Evolutionary conservation across 108 stramenopile species (phyloP), one percentile per base, ranked within the genome.

Genomic region (Parmales sp.): DNA sequence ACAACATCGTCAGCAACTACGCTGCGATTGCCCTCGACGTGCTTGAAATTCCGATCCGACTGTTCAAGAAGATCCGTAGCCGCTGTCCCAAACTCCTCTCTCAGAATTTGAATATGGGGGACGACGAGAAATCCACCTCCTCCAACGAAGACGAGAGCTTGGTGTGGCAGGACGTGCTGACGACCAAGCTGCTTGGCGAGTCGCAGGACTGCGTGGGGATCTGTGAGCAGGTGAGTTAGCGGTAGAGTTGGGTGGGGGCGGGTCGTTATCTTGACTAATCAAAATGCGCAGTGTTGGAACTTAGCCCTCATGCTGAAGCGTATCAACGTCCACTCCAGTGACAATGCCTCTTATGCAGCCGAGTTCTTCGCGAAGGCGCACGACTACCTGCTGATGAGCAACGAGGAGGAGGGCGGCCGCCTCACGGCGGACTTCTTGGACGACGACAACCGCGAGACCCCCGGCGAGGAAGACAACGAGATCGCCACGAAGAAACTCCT

Each of bases 361-460:
- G 63, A 75, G 67, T 41, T 76, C 13, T 81, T 77, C 41, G 77
- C 80, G 19, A 77, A 51, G 8, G 75, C 70, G 11, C 80, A 81
- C 65, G 80, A 81, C 51, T 78, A 78, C 38, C 51, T 64, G 26
- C 69, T 81, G 54, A 39, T 78, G 60, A 75, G 76, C 25, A 74
- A 81, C 28, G 80, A 81, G 63, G 80, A 78, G 67, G 74, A 72
- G 36, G 80, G 77, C 28, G 37, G 26, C 36, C 37, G 45, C 16
- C 71, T 78, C 13, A 66, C 67, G n/a, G 76, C 72, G 45, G 74
- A 67, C 9, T 76, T 36, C 48, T 49, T 78, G 9, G 77, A 81
- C 41, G 64, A 46, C 49, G 80, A 81, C 49, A 22, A 5, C 63
- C 70, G 51, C 75, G 72, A 31, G 64, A 73, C 18, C 38, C 69